These are phyloP conservation scores for Xylariales sp. DNA, from an alignment of 2,329 filamentous ascomycete species.

Conservation along the genomic window DNA sequence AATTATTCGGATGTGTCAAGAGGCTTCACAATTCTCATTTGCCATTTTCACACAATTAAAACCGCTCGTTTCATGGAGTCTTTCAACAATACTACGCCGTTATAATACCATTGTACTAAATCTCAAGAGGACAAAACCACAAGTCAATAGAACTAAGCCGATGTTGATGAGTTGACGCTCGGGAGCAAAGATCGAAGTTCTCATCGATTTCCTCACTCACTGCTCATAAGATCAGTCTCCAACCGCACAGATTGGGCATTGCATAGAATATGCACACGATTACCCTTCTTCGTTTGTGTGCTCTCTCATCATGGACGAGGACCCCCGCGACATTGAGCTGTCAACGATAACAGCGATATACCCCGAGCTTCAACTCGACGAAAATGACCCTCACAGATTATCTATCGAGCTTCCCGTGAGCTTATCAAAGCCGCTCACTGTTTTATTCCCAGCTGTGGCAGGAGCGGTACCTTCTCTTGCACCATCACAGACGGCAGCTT, in stretches of 20 bases:
- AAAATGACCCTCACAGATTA: slow-evolving; percentile 60
- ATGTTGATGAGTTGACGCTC: background rate
- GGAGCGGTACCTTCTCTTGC: slow-evolving; percentile 48
- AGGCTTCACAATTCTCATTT: background rate
- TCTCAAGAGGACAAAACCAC: background rate
- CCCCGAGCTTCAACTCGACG: slow-evolving; percentile 68
- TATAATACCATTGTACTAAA: background rate
- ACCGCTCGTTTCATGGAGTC: background rate
- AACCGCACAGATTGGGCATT: slow-evolving; percentile 2
- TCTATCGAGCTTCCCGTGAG: slow-evolving; percentile 69
- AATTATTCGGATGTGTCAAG: background rate
- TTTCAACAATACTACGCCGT: background rate
- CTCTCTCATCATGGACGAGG: slow-evolving; percentile 51
- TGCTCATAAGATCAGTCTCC: slow-evolving; percentile 13
- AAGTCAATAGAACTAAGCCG: slow-evolving; percentile 8
- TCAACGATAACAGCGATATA: slow-evolving; percentile 72
- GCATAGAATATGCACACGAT: slow-evolving; percentile 39
- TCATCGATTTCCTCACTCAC: background rate
- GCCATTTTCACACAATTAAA: background rate
- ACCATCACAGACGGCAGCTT: slow-evolving; percentile 24
- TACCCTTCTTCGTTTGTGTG: slow-evolving; percentile 31
- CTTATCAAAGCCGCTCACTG: slow-evolving; percentile 65
- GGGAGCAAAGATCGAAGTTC: slow-evolving; percentile 5
- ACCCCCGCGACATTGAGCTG: slow-evolving; percentile 69
- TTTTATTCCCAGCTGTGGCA: slow-evolving; percentile 65